Evolutionary conservation across 2,329 filamentous ascomycete genomes (phyloP).

Genomic region (Stachybotrys chlorohalonatus): DNA sequence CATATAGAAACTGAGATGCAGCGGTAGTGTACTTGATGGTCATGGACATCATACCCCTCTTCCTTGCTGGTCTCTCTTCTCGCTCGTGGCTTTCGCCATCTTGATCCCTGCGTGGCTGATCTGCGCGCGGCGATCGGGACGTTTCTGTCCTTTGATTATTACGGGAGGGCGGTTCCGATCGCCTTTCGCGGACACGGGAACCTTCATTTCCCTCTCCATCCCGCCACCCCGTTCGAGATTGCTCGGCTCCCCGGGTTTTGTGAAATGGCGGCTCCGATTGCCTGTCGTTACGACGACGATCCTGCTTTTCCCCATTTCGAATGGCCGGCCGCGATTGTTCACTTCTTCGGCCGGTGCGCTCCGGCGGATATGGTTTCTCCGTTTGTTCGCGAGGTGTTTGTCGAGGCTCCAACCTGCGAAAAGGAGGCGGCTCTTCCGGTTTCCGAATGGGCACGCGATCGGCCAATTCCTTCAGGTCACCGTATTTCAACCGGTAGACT

Average conservation of each 20-base stretch:
- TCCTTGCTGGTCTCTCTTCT: slow-evolving; percentile 8
- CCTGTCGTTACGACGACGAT: not conserved
- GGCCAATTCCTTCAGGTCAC: slow-evolving; percentile 22
- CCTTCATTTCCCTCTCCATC: no score
- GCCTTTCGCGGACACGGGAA: no score
- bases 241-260: no score
- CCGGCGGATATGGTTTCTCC: not conserved
- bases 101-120: not conserved
- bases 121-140: not conserved
- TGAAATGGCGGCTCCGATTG: not conserved
- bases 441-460: slow-evolving; percentile 6
- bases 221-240: no score
- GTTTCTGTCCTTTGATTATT: not conserved
- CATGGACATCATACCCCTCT: slow-evolving; percentile 25
- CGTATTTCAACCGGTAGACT: slow-evolving; percentile 45
- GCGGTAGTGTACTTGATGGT: slow-evolving; percentile 60
- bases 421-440: slow-evolving; percentile 1
- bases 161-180: not conserved
- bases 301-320: not conserved
- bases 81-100: not conserved
- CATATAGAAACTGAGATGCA: slow-evolving; percentile 87
- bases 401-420: not conserved
- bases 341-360: not conserved
- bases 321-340: not conserved
- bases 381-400: not conserved